These are phyloP conservation scores for Suhomyces panamericanus DNA, from an alignment of 1,139 yeast species.

Conservation along the genomic window DNA sequence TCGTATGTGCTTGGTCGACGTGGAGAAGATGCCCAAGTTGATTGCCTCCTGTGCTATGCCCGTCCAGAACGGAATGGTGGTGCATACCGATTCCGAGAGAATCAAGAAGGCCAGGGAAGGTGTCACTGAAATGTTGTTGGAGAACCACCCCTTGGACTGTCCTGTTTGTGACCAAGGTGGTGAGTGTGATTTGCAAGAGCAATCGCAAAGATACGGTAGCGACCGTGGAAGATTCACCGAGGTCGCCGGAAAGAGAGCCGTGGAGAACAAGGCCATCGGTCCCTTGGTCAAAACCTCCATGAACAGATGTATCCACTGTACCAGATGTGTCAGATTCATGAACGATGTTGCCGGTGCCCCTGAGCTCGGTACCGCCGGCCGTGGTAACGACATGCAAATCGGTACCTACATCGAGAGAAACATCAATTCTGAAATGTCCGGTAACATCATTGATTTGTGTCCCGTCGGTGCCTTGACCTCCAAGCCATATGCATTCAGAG, in stretches of 20 bases:
- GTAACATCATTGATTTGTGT: slow-evolving; percentile 85
- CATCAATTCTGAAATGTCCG: slow-evolving; percentile 82
- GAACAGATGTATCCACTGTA: slow-evolving; percentile 94
- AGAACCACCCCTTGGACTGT: slow-evolving; percentile 90
- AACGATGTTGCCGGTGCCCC: slow-evolving; percentile 94
- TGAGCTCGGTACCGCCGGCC: slow-evolving; percentile 83
- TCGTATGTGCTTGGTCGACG: slow-evolving; percentile 91
- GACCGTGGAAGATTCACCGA: slow-evolving; percentile 87
- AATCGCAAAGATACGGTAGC: slow-evolving; percentile 77
- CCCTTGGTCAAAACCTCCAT: slow-evolving; percentile 87
- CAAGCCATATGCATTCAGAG: slow-evolving; percentile 87
- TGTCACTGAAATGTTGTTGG: slow-evolving; percentile 84
- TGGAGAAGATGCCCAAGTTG: slow-evolving; percentile 86
- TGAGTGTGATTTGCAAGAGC: slow-evolving; percentile 91
- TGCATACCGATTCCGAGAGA: slow-evolving; percentile 76
- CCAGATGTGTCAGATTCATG: slow-evolving; percentile 87
- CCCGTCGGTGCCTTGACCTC: slow-evolving; percentile 93
- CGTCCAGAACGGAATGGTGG: slow-evolving; percentile 86
- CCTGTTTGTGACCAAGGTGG: slow-evolving; percentile 96
- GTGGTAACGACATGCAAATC: slow-evolving; percentile 91
- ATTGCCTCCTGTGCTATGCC: slow-evolving; percentile 94
- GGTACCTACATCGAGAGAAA: slow-evolving; percentile 88
- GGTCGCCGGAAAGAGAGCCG: slow-evolving; percentile 84
- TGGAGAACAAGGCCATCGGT: slow-evolving; percentile 87
- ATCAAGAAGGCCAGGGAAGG: slow-evolving; percentile 87